Conservation (phyloP, 768 basidiomycete genomes). For the Coprinellus micaceus region DNA sequence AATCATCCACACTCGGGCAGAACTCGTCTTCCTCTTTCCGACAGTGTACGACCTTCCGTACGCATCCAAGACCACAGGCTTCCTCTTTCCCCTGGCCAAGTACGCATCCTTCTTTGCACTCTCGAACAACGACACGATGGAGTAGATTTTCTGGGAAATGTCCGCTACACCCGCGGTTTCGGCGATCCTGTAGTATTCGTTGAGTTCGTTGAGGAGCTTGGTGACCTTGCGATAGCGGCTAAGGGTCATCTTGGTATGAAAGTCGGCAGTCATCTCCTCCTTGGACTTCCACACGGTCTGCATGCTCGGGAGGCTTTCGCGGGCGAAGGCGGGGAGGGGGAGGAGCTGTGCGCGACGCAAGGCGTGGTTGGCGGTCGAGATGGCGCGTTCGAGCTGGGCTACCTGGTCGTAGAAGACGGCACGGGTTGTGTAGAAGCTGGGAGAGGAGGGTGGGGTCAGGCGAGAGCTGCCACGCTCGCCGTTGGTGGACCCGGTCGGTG, state of each 20-base stretch:
- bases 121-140: slow-evolving; percentile 62
- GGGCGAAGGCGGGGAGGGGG: slow-evolving; percentile 73
- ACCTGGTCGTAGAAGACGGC: slow-evolving; percentile 73
- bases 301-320: slow-evolving; percentile 52
- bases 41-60: slow-evolving; percentile 83
- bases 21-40: slow-evolving; percentile 85
- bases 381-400: slow-evolving; percentile 59
- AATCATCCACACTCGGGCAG: slow-evolving; percentile 93
- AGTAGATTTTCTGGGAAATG: slow-evolving; percentile 45
- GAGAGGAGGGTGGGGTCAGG: slow-evolving; percentile 45
- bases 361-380: slow-evolving; percentile 51
- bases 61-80: slow-evolving; percentile 61
- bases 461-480: slow-evolving; percentile 6
- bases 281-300: slow-evolving; percentile 68
- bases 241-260: slow-evolving; percentile 60
- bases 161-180: slow-evolving; percentile 53
- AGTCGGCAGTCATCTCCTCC: slow-evolving; percentile 51
- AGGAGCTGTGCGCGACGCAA: slow-evolving; percentile 66
- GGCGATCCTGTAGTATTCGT: slow-evolving; percentile 60
- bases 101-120: slow-evolving; percentile 53
- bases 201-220: slow-evolving; percentile 60
- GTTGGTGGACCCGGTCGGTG: too few species aligned
- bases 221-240: slow-evolving; percentile 67
- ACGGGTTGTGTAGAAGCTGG: slow-evolving; percentile 83
- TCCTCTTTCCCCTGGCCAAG: slow-evolving; percentile 48